Evolutionary conservation across 2,329 filamentous ascomycete genomes (phyloP).

Genomic region (Microdochium nivale): DNA sequence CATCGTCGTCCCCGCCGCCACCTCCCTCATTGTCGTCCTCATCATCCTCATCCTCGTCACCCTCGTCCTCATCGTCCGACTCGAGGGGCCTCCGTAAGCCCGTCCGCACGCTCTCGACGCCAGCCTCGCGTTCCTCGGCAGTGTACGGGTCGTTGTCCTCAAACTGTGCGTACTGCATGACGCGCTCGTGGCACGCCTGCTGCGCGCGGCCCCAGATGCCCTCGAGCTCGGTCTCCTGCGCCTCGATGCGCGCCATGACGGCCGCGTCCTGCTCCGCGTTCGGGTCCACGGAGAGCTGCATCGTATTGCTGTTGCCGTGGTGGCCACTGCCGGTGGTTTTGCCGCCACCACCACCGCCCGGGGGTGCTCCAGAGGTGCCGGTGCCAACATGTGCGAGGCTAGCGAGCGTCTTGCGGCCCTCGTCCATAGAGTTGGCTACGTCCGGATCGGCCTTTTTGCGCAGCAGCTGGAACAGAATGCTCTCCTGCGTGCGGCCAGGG

Average conservation of each 20-base stretch:
- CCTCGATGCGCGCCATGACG: not conserved
- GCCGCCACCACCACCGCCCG: not conserved
- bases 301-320: constrained; percentile 13
- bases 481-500: constrained; percentile 60
- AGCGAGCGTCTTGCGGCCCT: constrained; percentile 40
- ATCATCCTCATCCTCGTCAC: constrained; percentile 49
- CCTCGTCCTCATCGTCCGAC: constrained; percentile 45
- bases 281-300: constrained; percentile 10
- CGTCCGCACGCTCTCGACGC: constrained; percentile 63
- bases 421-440: constrained; percentile 64
- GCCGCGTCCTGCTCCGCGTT: constrained; percentile 26
- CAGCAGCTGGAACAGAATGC: constrained; percentile 58
- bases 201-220: constrained; percentile 27
- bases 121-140: constrained; percentile 56
- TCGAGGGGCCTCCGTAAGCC: constrained; percentile 52
- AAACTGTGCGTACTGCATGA: constrained; percentile 27
- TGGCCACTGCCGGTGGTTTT: constrained; percentile 11
- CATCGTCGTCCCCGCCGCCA: constrained; percentile 23
- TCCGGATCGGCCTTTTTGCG: constrained; percentile 78
- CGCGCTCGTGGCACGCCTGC: constrained; percentile 19
- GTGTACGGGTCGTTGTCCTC: constrained; percentile 62
- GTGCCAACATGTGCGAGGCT: constrained; percentile 1
- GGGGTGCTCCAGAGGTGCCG: not conserved
- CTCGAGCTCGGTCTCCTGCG: constrained; percentile 18
- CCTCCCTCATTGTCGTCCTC: constrained; percentile 42